Conservation (phyloP, 495 filamentous ascomycete genomes). For the Xylaria sp. region DNA sequence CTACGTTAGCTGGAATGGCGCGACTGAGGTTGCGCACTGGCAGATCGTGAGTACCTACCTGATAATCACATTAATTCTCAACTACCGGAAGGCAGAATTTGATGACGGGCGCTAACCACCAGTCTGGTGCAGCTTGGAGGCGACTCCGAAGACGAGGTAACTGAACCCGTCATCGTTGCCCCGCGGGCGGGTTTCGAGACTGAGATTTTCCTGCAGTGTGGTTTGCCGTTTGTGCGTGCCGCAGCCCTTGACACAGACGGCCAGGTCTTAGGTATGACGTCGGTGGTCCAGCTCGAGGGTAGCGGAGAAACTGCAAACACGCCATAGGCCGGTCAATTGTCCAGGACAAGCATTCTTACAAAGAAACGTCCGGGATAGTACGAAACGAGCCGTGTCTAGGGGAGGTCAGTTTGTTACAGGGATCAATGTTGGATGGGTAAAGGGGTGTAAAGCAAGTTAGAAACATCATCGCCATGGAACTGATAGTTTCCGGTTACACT, state of each 20-base stretch:
- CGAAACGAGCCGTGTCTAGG: not conserved
- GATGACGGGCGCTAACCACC: not conserved
- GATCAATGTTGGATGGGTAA: not conserved
- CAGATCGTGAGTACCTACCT: conserved; percentile 23
- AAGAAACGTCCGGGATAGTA: not conserved
- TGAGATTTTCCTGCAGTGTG: conserved; percentile 22
- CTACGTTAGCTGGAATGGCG: conserved; percentile 44
- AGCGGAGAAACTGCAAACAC: not conserved
- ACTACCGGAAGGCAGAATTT: not conserved
- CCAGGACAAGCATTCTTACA: not conserved
- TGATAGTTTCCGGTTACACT: not conserved
- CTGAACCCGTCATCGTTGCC: not conserved
- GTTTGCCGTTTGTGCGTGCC: conserved; percentile 25
- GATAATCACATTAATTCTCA: not conserved
- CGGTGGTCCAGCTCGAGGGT: not conserved
- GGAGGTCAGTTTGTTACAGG: not conserved
- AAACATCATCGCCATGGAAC: not conserved
- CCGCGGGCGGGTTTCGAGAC: conserved; percentile 38
- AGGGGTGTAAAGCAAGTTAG: not conserved
- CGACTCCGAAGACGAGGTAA: conserved; percentile 6
- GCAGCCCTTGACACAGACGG: conserved; percentile 30
- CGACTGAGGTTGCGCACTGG: conserved; percentile 37
- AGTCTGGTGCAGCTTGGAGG: not conserved
- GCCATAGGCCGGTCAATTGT: not conserved
- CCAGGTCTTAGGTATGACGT: conserved; percentile 25